Conservation (phyloP, 192 early-diverging fungal genomes). For the Linnemannia exigua region DNA sequence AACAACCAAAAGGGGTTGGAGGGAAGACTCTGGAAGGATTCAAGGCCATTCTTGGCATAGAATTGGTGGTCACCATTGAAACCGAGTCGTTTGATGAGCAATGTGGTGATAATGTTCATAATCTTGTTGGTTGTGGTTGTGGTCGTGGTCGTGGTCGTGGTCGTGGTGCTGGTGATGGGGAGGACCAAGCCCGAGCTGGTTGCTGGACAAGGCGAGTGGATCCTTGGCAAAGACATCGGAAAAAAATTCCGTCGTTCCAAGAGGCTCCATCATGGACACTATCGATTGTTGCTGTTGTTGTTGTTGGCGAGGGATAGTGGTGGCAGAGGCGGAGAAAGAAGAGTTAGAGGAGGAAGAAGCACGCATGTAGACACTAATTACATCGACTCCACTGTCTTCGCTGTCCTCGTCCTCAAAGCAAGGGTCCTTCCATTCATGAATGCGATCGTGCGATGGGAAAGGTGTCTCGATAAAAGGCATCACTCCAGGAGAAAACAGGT, state of each 20-base stretch:
- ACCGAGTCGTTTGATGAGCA: no score
- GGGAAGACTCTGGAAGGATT: no score
- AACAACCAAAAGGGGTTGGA: no score
- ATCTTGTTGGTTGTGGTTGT: not conserved
- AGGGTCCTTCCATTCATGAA: constrained; percentile 22
- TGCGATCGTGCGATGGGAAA: constrained; percentile 3
- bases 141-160: not conserved
- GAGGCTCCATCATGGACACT: not conserved
- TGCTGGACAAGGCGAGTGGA: not conserved
- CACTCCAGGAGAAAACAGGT: constrained; percentile 19
- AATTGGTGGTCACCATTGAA: no score
- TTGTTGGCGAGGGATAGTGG: not conserved
- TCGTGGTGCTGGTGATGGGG: not conserved
- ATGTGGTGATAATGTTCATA: no score
- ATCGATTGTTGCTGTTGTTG: not conserved
- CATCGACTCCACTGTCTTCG: not conserved
- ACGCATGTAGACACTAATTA: not conserved
- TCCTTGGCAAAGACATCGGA: not conserved
- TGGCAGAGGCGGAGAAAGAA: no score
- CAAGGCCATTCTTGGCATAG: no score
- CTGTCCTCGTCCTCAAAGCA: constrained; percentile 15
- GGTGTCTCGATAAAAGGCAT: constrained; percentile 20
- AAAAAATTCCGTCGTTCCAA: not conserved
- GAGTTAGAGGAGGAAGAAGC: not conserved
- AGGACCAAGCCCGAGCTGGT: not conserved